Conservation (phyloP, 2,329 filamentous ascomycete genomes). For the Beauveria sp. region DNA sequence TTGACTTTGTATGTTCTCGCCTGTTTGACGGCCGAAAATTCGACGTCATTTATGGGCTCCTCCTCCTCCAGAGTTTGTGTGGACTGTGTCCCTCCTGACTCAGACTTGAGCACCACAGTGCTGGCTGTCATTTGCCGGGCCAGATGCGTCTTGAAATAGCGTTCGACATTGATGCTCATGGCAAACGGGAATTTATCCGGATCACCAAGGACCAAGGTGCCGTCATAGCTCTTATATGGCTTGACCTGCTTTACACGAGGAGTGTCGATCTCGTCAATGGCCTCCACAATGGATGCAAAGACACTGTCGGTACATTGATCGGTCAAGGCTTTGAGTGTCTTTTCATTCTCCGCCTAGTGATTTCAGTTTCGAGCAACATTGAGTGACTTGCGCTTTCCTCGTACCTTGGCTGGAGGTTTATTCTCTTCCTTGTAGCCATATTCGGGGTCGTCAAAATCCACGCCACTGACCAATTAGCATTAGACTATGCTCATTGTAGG, state of each 20-base stretch:
- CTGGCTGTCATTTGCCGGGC: conserved; percentile 69
- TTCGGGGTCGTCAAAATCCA: conserved; percentile 88
- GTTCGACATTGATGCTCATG: conserved; percentile 76
- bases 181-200: conserved; percentile 64
- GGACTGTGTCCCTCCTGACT: conserved; percentile 42
- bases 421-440: conserved; percentile 89
- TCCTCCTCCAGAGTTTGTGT: conserved; percentile 38
- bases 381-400: not conserved
- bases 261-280: conserved; percentile 68
- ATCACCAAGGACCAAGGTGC: conserved; percentile 72
- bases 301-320: conserved; percentile 60
- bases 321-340: conserved; percentile 54
- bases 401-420: conserved; percentile 64
- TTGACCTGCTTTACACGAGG: conserved; percentile 70
- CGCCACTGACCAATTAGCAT: conserved; percentile 48
- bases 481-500: not conserved
- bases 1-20: conserved; percentile 74
- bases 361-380: not conserved
- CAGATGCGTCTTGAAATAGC: conserved; percentile 79
- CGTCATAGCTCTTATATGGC: conserved; percentile 72
- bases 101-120: conserved; percentile 57
- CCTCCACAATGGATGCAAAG: conserved; percentile 80
- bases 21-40: conserved; percentile 65
- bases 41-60: conserved; percentile 42
- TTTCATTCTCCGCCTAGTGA: conserved; percentile 56